phyloP scores from a whole-genome alignment of 305 asterid species.

The Fraxinus greggii region DNA sequence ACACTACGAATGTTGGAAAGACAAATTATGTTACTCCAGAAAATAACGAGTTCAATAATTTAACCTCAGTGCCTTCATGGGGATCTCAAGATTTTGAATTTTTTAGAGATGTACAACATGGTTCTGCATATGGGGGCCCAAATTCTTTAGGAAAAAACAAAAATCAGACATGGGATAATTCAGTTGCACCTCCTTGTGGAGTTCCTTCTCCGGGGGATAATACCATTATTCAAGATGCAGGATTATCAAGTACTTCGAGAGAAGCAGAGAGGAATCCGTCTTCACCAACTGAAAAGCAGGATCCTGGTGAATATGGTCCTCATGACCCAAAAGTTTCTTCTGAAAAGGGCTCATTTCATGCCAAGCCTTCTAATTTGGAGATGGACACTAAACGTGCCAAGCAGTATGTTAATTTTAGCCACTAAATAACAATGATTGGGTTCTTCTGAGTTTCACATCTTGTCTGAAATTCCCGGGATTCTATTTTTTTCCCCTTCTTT shows the following conservation, averaged over 20 bases:
- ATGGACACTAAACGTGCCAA: conserved; percentile 51
- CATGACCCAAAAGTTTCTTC: conserved; percentile 38
- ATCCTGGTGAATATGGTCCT: conserved; percentile 33
- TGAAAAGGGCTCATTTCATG: conserved; percentile 38
- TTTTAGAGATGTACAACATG: conserved; percentile 37
- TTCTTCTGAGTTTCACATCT: neutral
- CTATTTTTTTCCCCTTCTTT: neutral
- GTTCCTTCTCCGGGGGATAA: conserved; percentile 39
- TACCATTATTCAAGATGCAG: conserved; percentile 27
- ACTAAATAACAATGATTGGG: neutral
- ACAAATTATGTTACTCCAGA: conserved; percentile 42
- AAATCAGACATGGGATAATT: conserved; percentile 39
- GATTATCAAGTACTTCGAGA: conserved; percentile 32
- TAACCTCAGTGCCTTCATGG: conserved; percentile 45
- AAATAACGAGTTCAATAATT: conserved; percentile 39
- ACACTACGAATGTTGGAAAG: conserved; percentile 36
- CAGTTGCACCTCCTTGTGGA: conserved; percentile 33
- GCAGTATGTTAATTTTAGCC: conserved; percentile 40
- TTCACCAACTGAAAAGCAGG: conserved; percentile 38
- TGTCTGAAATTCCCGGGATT: neutral
- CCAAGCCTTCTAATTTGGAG: conserved; percentile 41
- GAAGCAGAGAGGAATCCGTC: conserved; percentile 38
- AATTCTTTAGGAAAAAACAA: conserved; percentile 27
- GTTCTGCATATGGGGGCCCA: conserved; percentile 33
- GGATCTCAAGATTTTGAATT: conserved; percentile 47